These are phyloP conservation scores for Pulveroboletus sp. DNA, from an alignment of 768 basidiomycete species.

Conservation along the genomic window DNA sequence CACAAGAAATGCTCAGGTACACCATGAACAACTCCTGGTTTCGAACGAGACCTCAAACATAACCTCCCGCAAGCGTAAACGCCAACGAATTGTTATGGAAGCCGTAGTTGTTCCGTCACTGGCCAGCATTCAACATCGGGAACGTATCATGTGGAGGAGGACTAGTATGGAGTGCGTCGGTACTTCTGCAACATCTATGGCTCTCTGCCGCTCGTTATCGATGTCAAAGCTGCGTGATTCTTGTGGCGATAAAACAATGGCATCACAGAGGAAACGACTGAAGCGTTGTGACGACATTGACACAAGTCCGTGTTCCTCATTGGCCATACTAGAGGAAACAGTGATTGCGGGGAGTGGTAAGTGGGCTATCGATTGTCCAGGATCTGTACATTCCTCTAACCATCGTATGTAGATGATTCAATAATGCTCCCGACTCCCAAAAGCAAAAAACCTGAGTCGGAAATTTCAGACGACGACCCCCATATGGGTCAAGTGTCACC, in stretches of 20 bases:
- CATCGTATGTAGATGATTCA: slow-evolving; percentile 40
- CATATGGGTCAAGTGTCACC: slow-evolving; percentile 64
- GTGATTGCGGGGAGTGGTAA: slow-evolving; percentile 34
- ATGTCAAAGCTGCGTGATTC: slow-evolving; percentile 18
- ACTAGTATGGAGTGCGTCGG: slow-evolving; percentile 14
- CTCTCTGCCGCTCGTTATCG: slow-evolving; percentile 26
- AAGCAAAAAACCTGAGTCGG: slow-evolving; percentile 5
- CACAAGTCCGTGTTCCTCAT: slow-evolving; percentile 11
- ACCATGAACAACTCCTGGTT: not conserved
- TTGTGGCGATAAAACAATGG: slow-evolving; percentile 10
- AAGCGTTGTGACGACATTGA: slow-evolving; percentile 21
- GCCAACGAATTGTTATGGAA: slow-evolving; percentile 48
- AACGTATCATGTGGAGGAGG: slow-evolving; percentile 17
- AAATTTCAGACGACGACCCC: slow-evolving; percentile 61
- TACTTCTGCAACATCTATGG: slow-evolving; percentile 1
- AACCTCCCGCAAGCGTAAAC: slow-evolving; percentile 35
- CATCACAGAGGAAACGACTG: slow-evolving; percentile 20
- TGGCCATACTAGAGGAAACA: slow-evolving; percentile 23
- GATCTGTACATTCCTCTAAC: slow-evolving; percentile 3
- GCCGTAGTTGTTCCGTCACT: slow-evolving; percentile 46
- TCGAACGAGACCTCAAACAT: slow-evolving; percentile 3
- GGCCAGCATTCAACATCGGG: slow-evolving; percentile 22
- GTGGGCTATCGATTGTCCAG: not conserved
- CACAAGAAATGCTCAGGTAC: slow-evolving; percentile 7
- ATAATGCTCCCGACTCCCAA: slow-evolving; percentile 30